These are phyloP conservation scores for Botrytis byssoidea DNA, from an alignment of 2,329 filamentous ascomycete species.

Conservation along the genomic window DNA sequence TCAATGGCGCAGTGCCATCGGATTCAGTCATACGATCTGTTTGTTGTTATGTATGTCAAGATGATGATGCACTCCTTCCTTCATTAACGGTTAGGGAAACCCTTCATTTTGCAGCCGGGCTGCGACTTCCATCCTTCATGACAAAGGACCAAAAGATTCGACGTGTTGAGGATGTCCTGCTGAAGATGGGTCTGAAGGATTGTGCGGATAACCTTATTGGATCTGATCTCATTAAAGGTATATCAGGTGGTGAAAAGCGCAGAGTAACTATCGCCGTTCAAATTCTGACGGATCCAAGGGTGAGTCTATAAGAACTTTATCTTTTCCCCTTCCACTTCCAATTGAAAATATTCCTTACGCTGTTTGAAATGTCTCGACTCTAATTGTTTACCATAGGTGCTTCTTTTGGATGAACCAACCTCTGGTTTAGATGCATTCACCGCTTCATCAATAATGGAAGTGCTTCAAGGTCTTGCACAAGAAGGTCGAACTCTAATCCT, in stretches of 20 bases:
- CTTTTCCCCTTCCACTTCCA: neutral
- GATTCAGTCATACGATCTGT: slow-evolving; percentile 68
- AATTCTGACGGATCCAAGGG: slow-evolving; percentile 70
- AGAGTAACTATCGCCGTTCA: slow-evolving; percentile 77
- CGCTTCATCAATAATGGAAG: slow-evolving; percentile 72
- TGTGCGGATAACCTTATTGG: slow-evolving; percentile 75
- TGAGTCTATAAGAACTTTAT: slow-evolving; percentile 67
- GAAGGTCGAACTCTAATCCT: slow-evolving; percentile 73
- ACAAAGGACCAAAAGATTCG: slow-evolving; percentile 63
- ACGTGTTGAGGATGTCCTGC: slow-evolving; percentile 67
- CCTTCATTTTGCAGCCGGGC: slow-evolving; percentile 65
- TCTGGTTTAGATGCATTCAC: slow-evolving; percentile 77
- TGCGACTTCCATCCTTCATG: slow-evolving; percentile 71
- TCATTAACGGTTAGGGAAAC: slow-evolving; percentile 76
- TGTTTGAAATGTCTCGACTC: neutral
- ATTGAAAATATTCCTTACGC: neutral
- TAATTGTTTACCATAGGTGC: slow-evolving; percentile 42
- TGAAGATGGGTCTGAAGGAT: slow-evolving; percentile 76
- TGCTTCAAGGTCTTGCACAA: slow-evolving; percentile 65
- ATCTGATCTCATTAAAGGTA: slow-evolving; percentile 70
- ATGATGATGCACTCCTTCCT: slow-evolving; percentile 72
- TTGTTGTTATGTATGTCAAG: slow-evolving; percentile 75
- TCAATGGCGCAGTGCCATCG: slow-evolving; percentile 68
- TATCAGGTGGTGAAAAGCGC: slow-evolving; percentile 76
- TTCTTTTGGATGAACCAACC: slow-evolving; percentile 74